A percentile compares a stretch with the other conserved stretches of the same genome.
These are phyloP conservation scores for Anthracocystis setariae DNA, from an alignment of 1,284 basidiomycete species.

Conservation along the genomic window DNA sequence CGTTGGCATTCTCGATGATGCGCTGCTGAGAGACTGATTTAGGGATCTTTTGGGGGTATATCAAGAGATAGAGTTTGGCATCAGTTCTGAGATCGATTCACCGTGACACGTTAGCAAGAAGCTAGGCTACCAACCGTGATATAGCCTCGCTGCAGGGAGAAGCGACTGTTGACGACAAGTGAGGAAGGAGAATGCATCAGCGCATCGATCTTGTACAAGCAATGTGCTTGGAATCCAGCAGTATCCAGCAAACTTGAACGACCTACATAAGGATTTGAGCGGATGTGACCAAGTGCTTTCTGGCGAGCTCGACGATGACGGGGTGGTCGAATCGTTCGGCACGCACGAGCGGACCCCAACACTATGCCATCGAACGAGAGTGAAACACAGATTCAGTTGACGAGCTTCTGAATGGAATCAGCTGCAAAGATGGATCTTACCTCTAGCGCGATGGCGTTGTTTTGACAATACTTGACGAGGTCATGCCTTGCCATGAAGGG, in stretches of 20 bases:
- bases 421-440: neutral
- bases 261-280: slow-evolving; percentile 30
- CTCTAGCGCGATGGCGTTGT: slow-evolving; percentile 18
- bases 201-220: too few relatives aligned
- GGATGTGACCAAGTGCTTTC: slow-evolving; percentile 22
- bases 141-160: slow-evolving; percentile 32
- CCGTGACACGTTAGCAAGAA: neutral
- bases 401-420: too few relatives aligned
- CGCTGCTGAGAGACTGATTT: slow-evolving; percentile 78
- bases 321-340: slow-evolving; percentile 34
- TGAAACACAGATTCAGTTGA: neutral
- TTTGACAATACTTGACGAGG: slow-evolving; percentile 28
- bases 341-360: slow-evolving; percentile 29
- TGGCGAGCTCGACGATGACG: slow-evolving; percentile 14
- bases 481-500: slow-evolving; percentile 30
- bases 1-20: slow-evolving; percentile 77
- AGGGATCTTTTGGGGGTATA: slow-evolving; percentile 68
- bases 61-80: neutral
- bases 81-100: neutral
- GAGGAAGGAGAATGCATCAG: neutral
- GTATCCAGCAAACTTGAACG: too few relatives aligned
- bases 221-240: too few relatives aligned
- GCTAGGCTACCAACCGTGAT: slow-evolving; percentile 14
- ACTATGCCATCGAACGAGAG: slow-evolving; percentile 7
- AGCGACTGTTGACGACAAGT: slow-evolving; percentile 14